Evolutionary conservation across 208 protist species (phyloP).

Genomic region (Herpetomonas tarakana): DNA sequence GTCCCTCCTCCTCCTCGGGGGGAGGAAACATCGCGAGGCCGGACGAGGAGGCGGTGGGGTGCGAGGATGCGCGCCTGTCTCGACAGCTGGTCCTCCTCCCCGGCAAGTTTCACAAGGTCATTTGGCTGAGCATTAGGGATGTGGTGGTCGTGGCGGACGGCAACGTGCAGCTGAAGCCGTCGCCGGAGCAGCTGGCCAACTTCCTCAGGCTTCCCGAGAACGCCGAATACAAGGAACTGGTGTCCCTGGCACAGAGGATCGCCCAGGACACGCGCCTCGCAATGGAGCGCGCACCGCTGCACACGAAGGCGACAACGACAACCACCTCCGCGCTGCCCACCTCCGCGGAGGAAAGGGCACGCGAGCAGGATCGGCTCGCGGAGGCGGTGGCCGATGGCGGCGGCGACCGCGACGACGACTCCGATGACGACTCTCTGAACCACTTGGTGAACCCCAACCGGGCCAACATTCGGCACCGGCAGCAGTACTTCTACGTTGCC

Average conservation of each 20-base stretch:
- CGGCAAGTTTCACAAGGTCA: constrained; percentile 89
- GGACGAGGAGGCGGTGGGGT: neutral
- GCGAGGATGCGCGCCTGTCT: neutral
- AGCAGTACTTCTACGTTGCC: constrained; percentile 67
- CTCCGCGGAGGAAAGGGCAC: constrained; percentile 7
- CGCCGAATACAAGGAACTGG: constrained; percentile 31
- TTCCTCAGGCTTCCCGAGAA: constrained; percentile 43
- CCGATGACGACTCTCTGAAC: constrained; percentile 8
- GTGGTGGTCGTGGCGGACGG: constrained; percentile 67
- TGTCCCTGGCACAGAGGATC: constrained; percentile 34
- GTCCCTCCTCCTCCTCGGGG: neutral
- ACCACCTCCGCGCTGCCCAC: constrained; percentile 54
- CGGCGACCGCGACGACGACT: constrained; percentile 3
- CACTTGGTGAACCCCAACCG: constrained; percentile 62
- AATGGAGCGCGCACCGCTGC: constrained; percentile 48
- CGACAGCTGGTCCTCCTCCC: constrained; percentile 62
- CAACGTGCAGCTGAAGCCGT: constrained; percentile 66
- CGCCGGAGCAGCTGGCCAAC: constrained; percentile 66
- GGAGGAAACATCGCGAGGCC: neutral
- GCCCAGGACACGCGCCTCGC: constrained; percentile 33
- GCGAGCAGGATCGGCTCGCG: constrained; percentile 8
- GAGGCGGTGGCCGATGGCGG: constrained; percentile 1
- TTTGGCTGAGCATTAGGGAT: constrained; percentile 79
- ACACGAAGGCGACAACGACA: constrained; percentile 33
- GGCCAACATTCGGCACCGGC: constrained; percentile 67